Percentiles rank a stretch among this genome's conserved stretches.
Evolutionary conservation across 1,284 basidiomycete species (phyloP).

Genomic region (Mrakiaceae sp.): DNA sequence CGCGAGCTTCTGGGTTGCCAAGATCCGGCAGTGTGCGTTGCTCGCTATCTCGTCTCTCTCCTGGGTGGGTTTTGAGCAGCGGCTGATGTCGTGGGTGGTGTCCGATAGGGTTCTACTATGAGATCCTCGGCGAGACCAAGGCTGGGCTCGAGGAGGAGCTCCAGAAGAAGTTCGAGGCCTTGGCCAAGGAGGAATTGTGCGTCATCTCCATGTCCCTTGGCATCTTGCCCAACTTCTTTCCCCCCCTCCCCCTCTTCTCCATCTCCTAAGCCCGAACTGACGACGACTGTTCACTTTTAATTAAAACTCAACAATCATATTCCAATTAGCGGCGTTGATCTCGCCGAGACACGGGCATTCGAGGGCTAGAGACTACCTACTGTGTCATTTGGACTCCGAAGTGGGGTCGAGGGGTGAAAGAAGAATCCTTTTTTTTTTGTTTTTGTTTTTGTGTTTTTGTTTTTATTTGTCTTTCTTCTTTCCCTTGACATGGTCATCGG

Average conservation of each 20-base stretch:
- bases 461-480: background rate
- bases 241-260: too few relatives aligned
- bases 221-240: background rate
- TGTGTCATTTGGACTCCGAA: background rate
- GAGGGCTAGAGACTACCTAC: background rate
- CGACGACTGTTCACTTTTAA: too few relatives aligned
- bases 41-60: background rate
- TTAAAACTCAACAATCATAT: too few relatives aligned
- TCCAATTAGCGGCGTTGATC: conserved; percentile 5
- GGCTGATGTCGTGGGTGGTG: conserved; percentile 7
- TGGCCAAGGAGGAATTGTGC: conserved; percentile 40
- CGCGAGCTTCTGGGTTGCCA: conserved; percentile 34
- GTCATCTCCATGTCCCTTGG: conserved; percentile 21
- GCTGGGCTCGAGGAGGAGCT: conserved; percentile 32
- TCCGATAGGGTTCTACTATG: conserved; percentile 25
- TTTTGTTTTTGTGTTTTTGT: background rate
- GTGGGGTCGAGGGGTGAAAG: background rate
- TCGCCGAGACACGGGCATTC: conserved; percentile 11
- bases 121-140: conserved; percentile 29
- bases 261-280: too few relatives aligned
- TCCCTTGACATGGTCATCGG: background rate
- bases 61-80: background rate
- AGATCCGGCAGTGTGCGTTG: conserved; percentile 30
- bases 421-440: background rate
- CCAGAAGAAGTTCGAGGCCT: conserved; percentile 33